Evolutionary conservation across 768 basidiomycete species (phyloP), one percentile per base, ranked within the genome.

Genomic region (Russula sp.): DNA sequence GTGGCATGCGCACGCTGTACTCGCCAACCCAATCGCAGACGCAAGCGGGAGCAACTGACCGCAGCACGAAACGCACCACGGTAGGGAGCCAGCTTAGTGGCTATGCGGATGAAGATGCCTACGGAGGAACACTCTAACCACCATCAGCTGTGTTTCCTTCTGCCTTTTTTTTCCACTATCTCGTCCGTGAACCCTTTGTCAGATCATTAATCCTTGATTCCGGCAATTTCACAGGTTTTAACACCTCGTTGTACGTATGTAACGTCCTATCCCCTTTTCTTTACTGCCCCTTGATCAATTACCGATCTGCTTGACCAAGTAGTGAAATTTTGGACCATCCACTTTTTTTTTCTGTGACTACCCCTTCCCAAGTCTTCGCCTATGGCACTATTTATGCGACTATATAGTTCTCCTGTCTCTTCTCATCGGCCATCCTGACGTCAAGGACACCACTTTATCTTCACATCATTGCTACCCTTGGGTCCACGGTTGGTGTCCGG

Each of bases 1-100:
- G 56, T 36, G 69, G 72, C 50, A 74, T 75, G 72, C 70, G 73
- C 34, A 68, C 66, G 3, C 67, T 76, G 8, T 75, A 75, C 62
- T 69, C 74, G 5, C 74, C 73, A 10, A 63, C 63, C 22, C 65
- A 16, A 22, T 25, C 48, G 8, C 48, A 57, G 47, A 35, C 20
- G 42, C 51, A 54, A 45, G 50, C 32, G 25, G 50, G 36, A 3
- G 50, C 62, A 11, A 51, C 57, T 18, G 53, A 39, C 22, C 56
- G 3, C 46, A 64, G 16, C 56, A 68, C 32, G 5, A 69, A 66
- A 63, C 71, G 68, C 58, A 64, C 68, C 0, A 72, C 70, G 34
- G 61, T 65, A 43, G 58, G 62, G 52, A 71, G 71, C 67, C 70
- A 67, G 62, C 71, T 70, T 50, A 70, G 70, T 50, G 66, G 64